Evolutionary conservation across 2,329 filamentous ascomycete species (phyloP), one percentile per base, ranked within the genome.

Genomic region (Tolypocladium pustulatum): DNA sequence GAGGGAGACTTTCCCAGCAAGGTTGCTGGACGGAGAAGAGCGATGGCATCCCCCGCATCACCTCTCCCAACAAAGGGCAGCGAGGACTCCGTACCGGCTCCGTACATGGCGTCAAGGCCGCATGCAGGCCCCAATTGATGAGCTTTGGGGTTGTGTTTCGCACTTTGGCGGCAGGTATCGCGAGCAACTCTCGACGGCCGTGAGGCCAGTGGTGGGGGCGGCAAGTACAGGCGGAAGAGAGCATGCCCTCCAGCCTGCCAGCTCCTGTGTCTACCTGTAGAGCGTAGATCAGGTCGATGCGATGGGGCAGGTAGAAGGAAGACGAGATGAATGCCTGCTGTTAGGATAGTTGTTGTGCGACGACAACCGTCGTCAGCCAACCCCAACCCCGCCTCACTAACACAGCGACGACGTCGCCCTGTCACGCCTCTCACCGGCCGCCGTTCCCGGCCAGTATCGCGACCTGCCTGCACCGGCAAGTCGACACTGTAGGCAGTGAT

Each of bases 171-270:
- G n/a, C n/a, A 12, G 27, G 3, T 12, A 27, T 13, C 25, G 9
- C 17, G 30, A 32, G 46, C 46, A 32, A 20, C 46, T 51, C 13
- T 22, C n/a, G n/a, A n/a, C n/a, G n/a, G n/a, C n/a, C n/a, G n/a
- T n/a, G n/a, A n/a, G n/a, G n/a, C n/a, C n/a, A n/a, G n/a, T n/a
- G n/a, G n/a, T n/a, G n/a, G n/a, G n/a, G n/a, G n/a, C n/a, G n/a
- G n/a, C n/a, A 61, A 52, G 52, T 22, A 57, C 22, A 32, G 57
- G 37, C 15, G 17, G 54, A 17, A 40, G 55, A 59, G 58, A 58
- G 60, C 58, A 43, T 25, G n/a, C 10, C 40, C 40, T 43, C 40
- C 3, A 9, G 40, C n/a, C 15, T 27, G 43, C 25, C 46, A 20
- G 27, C 4, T n/a, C n/a, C 25, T 15, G 46, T 8, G 5, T 32